phyloP scores from a whole-genome alignment of 495 filamentous ascomycete species.

The Penicillium waksmanii region DNA sequence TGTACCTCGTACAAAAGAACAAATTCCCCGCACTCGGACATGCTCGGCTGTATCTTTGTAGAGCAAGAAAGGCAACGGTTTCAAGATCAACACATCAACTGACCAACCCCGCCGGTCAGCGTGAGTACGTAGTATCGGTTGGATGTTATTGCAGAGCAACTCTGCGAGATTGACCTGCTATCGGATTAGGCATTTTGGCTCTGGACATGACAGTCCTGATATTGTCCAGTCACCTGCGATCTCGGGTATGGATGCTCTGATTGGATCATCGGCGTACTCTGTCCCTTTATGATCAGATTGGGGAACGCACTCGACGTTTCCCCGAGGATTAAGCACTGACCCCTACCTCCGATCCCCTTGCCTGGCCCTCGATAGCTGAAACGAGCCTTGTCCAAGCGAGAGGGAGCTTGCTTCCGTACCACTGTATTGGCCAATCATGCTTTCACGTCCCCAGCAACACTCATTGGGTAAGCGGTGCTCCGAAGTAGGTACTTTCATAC shows the following conservation, averaged over 20 bases:
- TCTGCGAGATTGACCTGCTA: conserved; percentile 12
- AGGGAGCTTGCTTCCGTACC: not conserved
- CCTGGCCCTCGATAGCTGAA: conserved; percentile 24
- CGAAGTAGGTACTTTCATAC: not conserved
- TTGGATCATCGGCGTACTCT: conserved; percentile 24
- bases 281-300: conserved; percentile 24
- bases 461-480: conserved; percentile 6
- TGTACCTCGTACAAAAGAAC: too few relatives aligned
- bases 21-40: too few relatives aligned
- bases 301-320: conserved; percentile 19
- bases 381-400: conserved; percentile 13
- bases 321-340: conserved; percentile 21
- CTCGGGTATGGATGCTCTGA: not conserved
- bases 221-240: conserved; percentile 2
- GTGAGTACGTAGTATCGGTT: not conserved
- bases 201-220: conserved; percentile 1
- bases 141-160: not conserved
- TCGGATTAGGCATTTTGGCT: conserved; percentile 6
- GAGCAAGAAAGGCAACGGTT: not conserved
- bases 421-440: not conserved
- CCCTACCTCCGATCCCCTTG: conserved; percentile 15
- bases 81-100: not conserved
- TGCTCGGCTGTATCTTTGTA: not conserved
- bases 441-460: conserved; percentile 4
- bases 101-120: not conserved